Evolutionary conservation across 2,329 filamentous ascomycete species (phyloP).

Genomic region (Calonectria pseudoreteaudii): DNA sequence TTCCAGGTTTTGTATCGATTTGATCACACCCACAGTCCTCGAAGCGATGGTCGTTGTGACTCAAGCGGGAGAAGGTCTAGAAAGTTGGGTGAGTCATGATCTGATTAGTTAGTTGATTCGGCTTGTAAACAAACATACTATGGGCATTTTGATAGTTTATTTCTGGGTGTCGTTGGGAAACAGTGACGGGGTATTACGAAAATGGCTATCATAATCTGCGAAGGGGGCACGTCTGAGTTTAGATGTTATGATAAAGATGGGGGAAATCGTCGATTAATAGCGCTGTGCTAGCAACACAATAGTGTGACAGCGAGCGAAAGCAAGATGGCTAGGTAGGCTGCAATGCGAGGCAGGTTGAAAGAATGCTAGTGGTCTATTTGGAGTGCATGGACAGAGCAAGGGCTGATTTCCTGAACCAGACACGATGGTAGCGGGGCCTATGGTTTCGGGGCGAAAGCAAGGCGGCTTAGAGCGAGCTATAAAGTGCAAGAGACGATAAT

Average conservation of each 20-base stretch:
- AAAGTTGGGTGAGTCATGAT: neutral
- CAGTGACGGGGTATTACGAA: neutral
- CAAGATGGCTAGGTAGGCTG: neutral
- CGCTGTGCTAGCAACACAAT: neutral
- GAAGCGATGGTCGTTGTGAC: neutral
- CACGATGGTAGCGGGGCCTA: neutral
- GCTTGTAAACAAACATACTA: neutral
- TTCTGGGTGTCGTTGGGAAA: neutral
- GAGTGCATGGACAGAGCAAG: neutral
- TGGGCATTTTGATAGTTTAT: neutral
- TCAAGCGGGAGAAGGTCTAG: neutral
- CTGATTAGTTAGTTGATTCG: accelerated
- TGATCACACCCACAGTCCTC: neutral
- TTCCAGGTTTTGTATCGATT: too few species aligned
- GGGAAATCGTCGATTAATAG: neutral
- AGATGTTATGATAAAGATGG: neutral
- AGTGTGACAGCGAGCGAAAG: neutral
- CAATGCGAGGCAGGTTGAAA: neutral
- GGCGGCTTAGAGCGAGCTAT: neutral
- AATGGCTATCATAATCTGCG: neutral
- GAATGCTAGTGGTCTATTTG: neutral
- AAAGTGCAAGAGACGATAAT: neutral
- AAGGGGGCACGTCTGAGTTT: neutral
- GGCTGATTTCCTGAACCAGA: neutral
- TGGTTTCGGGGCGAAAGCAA: neutral